Percentiles rank a stretch among this genome's conserved stretches.
Conservation (phyloP, 768 basidiomycete genomes). For the Pholiota microspora region DNA sequence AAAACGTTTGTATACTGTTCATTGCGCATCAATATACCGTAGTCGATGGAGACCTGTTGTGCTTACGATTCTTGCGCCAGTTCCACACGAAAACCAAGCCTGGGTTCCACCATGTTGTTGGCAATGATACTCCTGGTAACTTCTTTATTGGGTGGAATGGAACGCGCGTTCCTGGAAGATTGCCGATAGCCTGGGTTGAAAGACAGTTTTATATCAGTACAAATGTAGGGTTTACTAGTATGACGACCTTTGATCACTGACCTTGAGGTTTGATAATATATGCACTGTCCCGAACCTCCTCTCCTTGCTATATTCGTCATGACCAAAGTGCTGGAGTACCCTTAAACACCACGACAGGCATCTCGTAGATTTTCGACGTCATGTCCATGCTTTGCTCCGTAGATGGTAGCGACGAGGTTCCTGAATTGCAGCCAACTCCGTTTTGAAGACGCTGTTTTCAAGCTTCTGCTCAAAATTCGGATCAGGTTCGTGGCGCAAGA, state of each 20-base stretch:
- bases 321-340: conserved; percentile 30
- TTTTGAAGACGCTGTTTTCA: too few species aligned
- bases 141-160: conserved; percentile 40
- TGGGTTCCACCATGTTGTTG: conserved; percentile 45
- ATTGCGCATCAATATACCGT: neutral
- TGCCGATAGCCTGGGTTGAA: conserved; percentile 28
- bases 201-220: too few species aligned
- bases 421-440: too few species aligned
- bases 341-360: too few species aligned
- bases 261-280: neutral
- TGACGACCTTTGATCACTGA: too few species aligned
- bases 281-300: neutral
- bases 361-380: too few species aligned
- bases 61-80: conserved; percentile 33
- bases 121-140: conserved; percentile 35
- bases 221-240: too few species aligned
- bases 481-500: too few species aligned
- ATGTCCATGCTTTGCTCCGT: too few species aligned
- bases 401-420: too few species aligned
- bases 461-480: too few species aligned
- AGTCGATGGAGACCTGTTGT: neutral
- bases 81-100: conserved; percentile 34
- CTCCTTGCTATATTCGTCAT: conserved; percentile 24
- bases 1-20: conserved; percentile 32
- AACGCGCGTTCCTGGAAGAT: conserved; percentile 36